A percentile compares a stretch with the other conserved stretches of the same genome.
These are phyloP conservation scores for Penicillium sp. DNA, from an alignment of 2,329 filamentous ascomycete species.

Conservation along the genomic window DNA sequence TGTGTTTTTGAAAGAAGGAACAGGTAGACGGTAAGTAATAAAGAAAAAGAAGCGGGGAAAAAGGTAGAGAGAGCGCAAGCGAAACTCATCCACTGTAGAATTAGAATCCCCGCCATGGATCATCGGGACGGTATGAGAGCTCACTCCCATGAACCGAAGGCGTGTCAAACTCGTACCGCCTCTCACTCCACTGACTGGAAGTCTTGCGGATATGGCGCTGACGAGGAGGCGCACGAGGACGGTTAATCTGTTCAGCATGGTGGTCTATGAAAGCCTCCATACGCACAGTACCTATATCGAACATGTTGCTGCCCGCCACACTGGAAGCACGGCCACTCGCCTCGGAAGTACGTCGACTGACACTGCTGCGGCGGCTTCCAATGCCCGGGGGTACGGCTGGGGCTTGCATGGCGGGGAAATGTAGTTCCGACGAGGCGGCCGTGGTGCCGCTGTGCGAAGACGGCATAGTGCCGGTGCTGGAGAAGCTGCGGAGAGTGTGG, in stretches of 20 bases:
- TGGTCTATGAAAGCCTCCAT: slow-evolving; percentile 94
- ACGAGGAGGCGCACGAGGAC: slow-evolving; percentile 22
- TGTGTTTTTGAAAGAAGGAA: neutral
- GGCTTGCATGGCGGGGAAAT: slow-evolving; percentile 33
- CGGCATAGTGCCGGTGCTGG: slow-evolving; percentile 43
- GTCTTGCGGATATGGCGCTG: slow-evolving; percentile 29
- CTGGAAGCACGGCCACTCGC: slow-evolving; percentile 48
- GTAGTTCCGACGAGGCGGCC: slow-evolving; percentile 60
- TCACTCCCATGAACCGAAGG: slow-evolving; percentile 39
- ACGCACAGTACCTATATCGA: slow-evolving; percentile 85
- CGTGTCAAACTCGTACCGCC: slow-evolving; percentile 34
- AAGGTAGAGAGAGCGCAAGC: neutral
- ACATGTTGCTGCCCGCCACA: slow-evolving; percentile 58
- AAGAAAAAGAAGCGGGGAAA: neutral
- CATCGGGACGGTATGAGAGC: slow-evolving; percentile 39
- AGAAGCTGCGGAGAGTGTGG: slow-evolving; percentile 75
- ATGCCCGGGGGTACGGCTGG: slow-evolving; percentile 26
- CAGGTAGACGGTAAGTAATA: slow-evolving; percentile 1
- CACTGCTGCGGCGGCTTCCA: slow-evolving; percentile 39
- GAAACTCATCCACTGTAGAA: neutral
- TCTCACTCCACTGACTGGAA: slow-evolving; percentile 34
- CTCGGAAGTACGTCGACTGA: slow-evolving; percentile 53
- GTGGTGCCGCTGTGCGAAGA: slow-evolving; percentile 55
- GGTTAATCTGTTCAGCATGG: slow-evolving; percentile 31
- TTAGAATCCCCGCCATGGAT: slow-evolving; percentile 49